Percentiles rank a stretch among this genome's conserved stretches.
phyloP scores from a whole-genome alignment of 23 red algal genomes.

The Gracilaria gracilis region DNA sequence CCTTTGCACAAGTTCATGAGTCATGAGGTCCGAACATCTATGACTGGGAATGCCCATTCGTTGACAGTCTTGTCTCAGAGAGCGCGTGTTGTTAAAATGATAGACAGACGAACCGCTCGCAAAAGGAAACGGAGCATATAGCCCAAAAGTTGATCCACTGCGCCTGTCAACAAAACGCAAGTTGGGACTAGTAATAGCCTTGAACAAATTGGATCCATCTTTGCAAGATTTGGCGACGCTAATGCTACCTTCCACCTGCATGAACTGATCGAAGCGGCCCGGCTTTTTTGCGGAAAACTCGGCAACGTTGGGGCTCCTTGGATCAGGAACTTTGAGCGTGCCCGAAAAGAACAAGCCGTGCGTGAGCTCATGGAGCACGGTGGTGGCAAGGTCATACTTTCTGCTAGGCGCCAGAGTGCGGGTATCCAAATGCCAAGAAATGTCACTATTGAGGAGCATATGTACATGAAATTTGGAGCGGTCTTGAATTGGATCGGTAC shows the following conservation, averaged over 20 bases:
- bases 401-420: neutral
- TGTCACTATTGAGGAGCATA: constrained; percentile 49
- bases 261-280: constrained; percentile 52
- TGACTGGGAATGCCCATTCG: constrained; percentile 6
- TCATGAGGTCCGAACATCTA: constrained; percentile 70
- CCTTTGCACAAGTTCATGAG: constrained; percentile 28
- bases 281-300: neutral
- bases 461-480: constrained; percentile 13
- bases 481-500: neutral
- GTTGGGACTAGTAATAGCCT: constrained; percentile 42
- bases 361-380: constrained; percentile 68
- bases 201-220: constrained; percentile 25
- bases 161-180: constrained; percentile 52
- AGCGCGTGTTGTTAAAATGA: constrained; percentile 46
- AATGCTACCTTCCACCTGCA: constrained; percentile 49
- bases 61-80: constrained; percentile 22
- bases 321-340: constrained; percentile 11
- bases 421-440: constrained; percentile 59
- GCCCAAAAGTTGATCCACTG: constrained; percentile 17
- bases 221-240: constrained; percentile 13
- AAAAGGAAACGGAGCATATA: constrained; percentile 39
- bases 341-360: constrained; percentile 77
- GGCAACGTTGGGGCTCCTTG: neutral
- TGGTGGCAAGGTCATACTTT: constrained; percentile 68
- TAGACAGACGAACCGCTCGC: constrained; percentile 26